Conservation (phyloP, 2,329 filamentous ascomycete genomes). For the Periconia digitata region DNA sequence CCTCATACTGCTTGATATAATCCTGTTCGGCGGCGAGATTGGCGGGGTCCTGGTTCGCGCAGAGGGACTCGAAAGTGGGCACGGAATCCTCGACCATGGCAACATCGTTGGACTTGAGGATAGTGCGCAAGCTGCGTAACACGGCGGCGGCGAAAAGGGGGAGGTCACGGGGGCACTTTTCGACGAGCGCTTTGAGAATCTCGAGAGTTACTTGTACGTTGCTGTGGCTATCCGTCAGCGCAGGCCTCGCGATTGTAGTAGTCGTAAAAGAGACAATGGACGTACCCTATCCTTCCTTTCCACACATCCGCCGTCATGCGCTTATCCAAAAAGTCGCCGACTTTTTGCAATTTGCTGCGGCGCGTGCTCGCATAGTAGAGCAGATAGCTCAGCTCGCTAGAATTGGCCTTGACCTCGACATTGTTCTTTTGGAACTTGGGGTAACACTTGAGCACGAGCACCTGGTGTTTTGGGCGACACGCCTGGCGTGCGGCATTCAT, state of each 20-base stretch:
- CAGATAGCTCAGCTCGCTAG: slow-evolving; percentile 93
- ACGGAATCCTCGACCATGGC: slow-evolving; percentile 91
- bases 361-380: slow-evolving; percentile 96
- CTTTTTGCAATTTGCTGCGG: slow-evolving; percentile 93
- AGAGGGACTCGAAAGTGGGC: slow-evolving; percentile 84
- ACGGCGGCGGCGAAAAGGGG: slow-evolving; percentile 85
- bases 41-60: slow-evolving; percentile 82
- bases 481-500: slow-evolving; percentile 63
- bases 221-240: slow-evolving; percentile 48
- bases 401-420: slow-evolving; percentile 92
- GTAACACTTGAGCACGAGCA: slow-evolving; percentile 94
- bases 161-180: slow-evolving; percentile 88
- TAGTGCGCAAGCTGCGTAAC: slow-evolving; percentile 78
- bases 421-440: slow-evolving; percentile 83
- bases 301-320: slow-evolving; percentile 90
- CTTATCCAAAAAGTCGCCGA: slow-evolving; percentile 91
- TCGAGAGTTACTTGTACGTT: slow-evolving; percentile 94
- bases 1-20: slow-evolving; percentile 80
- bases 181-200: slow-evolving; percentile 87
- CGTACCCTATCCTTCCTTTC: slow-evolving; percentile 80
- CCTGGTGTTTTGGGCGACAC: slow-evolving; percentile 91
- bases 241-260: neutral
- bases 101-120: slow-evolving; percentile 84
- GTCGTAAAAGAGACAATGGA: neutral
- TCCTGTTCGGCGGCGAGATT: slow-evolving; percentile 82